Base-by-base conservation (phyloP, 2,329 filamentous ascomycete species). In the Fusarium miscanthi region DNA sequence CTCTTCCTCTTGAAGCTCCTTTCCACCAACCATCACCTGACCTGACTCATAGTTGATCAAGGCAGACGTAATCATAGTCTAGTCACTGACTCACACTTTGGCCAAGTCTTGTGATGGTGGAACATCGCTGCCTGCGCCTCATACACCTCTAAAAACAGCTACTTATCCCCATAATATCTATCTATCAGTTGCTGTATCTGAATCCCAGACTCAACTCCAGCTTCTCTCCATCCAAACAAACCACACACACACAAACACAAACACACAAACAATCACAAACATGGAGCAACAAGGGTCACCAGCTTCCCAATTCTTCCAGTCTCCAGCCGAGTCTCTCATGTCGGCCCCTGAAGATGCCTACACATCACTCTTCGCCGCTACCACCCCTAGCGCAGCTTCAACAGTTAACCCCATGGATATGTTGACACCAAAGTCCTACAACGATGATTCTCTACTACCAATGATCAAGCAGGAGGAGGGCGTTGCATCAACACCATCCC, bases 321-420 rank as follows among this genome's bases (percentile, higher is more conserved):
- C 87, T 43, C 87, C 87, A 5, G 81, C 85, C 78, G 87, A 89
- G 79, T 88, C 87, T 9, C 82, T 88, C 48, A 78, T 88, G 41
- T 88, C 87, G 6, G 81, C 83, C 2, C 85, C 87, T 5, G 82
- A 84, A 69, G 85, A 88, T 66, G 80, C 81, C 70, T 86, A 85
- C 77, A 79, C 86, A 17, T 85, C 87, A 6, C 82, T 89, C 35
- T 88, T 89, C 76, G 76, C 76, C 37, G 75, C 76, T 14, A 78
- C 80, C 6, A 78, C 80, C 25, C 75, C 82, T 16, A 72, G 79
- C 14, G 70, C 79, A 17, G 49, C 75, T 33, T 70, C 74, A 35
- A 83, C 84, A 3, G 79, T 86, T 65, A 83, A 87, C 69, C 84
- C 85, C 5, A 77, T 84, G 67, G 85, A 87, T 31, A 83, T 87